phyloP scores from a whole-genome alignment of 345 rosid species.

The Physaria fendleri region DNA sequence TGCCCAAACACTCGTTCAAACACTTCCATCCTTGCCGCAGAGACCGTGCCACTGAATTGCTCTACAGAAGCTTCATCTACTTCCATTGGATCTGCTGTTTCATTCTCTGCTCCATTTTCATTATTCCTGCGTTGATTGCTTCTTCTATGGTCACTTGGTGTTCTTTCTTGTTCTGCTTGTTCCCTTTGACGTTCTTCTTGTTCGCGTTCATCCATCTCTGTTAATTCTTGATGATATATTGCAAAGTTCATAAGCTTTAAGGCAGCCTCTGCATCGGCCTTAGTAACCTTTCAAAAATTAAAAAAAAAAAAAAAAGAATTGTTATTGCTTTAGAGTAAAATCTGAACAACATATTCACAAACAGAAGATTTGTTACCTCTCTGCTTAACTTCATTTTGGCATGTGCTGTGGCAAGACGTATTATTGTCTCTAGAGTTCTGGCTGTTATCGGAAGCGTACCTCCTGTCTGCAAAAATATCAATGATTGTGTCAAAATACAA shows the following conservation, averaged over 20 bases:
- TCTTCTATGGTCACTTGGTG: conserved; percentile 35
- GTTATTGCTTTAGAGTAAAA: background rate
- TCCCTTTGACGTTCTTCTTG: conserved; percentile 65
- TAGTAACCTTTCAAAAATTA: conserved; percentile 52
- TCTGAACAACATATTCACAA: background rate
- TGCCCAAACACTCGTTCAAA: conserved; percentile 71
- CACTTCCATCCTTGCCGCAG: conserved; percentile 65
- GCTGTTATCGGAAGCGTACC: conserved; percentile 99
- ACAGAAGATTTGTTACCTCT: conserved; percentile 43
- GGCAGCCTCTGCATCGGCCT: conserved; percentile 86
- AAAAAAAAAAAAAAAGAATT: too few species aligned
- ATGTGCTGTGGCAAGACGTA: conserved; percentile 96
- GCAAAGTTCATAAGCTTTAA: conserved; percentile 86
- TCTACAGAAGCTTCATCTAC: conserved; percentile 56
- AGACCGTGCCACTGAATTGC: conserved; percentile 36
- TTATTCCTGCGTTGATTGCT: conserved; percentile 18
- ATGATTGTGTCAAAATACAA: conserved; percentile 1
- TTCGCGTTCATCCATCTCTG: conserved; percentile 96
- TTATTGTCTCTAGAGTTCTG: conserved; percentile 93
- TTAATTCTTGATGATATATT: conserved; percentile 88
- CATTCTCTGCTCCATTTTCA: conserved; percentile 11
- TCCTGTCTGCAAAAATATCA: conserved; percentile 58
- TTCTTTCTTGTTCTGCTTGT: conserved; percentile 40
- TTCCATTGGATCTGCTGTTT: conserved; percentile 65
- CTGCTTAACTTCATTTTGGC: conserved; percentile 89